These are phyloP conservation scores for Circinella umbellata DNA, from an alignment of 371 early-diverging fungal genomes.

Conservation along the genomic window DNA sequence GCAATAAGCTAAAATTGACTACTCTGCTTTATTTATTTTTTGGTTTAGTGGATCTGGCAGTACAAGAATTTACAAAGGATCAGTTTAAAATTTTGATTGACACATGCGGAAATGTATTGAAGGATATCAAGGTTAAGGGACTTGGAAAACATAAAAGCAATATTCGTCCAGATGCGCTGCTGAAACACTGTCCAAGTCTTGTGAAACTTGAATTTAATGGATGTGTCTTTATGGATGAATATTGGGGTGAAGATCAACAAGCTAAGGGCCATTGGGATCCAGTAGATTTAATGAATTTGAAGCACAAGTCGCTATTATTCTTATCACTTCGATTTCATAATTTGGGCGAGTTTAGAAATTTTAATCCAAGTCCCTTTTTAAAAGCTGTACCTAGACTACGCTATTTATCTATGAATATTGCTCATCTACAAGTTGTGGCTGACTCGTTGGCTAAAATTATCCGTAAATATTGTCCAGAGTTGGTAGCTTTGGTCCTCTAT, in stretches of 20 bases:
- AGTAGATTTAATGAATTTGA: background rate
- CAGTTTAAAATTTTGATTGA: background rate
- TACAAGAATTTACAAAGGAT: background rate
- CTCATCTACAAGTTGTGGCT: background rate
- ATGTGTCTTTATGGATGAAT: background rate
- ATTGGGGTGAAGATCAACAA: too few species aligned
- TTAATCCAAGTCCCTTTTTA: background rate
- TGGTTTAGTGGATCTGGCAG: background rate
- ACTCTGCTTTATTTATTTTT: too few species aligned
- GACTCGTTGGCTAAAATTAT: background rate
- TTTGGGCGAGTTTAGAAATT: background rate
- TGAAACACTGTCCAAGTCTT: background rate
- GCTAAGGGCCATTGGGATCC: background rate
- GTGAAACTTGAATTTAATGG: background rate
- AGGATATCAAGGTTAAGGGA: background rate
- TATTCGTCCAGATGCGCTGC: background rate
- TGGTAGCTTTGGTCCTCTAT: background rate
- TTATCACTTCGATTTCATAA: background rate
- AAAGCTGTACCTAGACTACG: background rate
- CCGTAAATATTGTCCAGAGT: background rate
- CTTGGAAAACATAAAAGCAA: background rate
- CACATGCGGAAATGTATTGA: background rate
- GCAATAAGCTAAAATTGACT: too few species aligned
- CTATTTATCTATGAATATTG: background rate
- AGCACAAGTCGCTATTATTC: background rate